Conservation (phyloP, 805 yeast species). For the Lipomyces orientalis region DNA sequence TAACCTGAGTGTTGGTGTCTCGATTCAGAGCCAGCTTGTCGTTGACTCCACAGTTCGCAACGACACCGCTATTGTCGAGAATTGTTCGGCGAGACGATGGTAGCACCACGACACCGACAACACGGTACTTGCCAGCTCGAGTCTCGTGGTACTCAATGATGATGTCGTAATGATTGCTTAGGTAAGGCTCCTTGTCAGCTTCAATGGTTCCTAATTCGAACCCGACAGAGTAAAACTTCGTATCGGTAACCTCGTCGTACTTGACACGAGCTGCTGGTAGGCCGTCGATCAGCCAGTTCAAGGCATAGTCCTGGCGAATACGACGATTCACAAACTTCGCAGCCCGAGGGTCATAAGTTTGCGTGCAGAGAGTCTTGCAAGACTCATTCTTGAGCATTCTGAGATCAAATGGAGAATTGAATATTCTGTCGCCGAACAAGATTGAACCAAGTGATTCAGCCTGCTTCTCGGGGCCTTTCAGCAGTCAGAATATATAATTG, state of each 20-base stretch:
- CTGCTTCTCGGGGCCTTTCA: constrained; percentile 55
- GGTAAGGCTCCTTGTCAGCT: constrained; percentile 59
- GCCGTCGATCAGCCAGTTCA: constrained; percentile 95
- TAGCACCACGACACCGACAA: constrained; percentile 84
- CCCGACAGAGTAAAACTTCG: constrained; percentile 77
- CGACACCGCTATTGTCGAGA: constrained; percentile 45
- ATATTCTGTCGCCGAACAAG: constrained; percentile 93
- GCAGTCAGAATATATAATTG: constrained; percentile 1
- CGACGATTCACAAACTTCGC: constrained; percentile 76
- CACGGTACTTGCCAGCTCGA: constrained; percentile 70
- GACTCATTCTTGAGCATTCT: constrained; percentile 73
- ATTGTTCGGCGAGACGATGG: constrained; percentile 64
- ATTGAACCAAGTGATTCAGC: constrained; percentile 91
- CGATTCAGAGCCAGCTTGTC: constrained; percentile 46
- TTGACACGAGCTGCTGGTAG: constrained; percentile 79
- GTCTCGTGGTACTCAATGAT: constrained; percentile 82
- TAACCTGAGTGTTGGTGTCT: constrained; percentile 61
- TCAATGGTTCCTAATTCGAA: constrained; percentile 78
- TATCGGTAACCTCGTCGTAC: constrained; percentile 61
- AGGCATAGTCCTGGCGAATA: constrained; percentile 80
- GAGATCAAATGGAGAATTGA: constrained; percentile 85
- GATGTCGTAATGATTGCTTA: constrained; percentile 83
- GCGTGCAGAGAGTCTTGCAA: constrained; percentile 71
- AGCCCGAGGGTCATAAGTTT: constrained; percentile 65
- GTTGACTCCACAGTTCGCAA: constrained; percentile 41